A percentile compares a stretch with the other conserved stretches of the same genome.
phyloP scores from a whole-genome alignment of 371 early-diverging fungal species.

The Circinella minor region DNA sequence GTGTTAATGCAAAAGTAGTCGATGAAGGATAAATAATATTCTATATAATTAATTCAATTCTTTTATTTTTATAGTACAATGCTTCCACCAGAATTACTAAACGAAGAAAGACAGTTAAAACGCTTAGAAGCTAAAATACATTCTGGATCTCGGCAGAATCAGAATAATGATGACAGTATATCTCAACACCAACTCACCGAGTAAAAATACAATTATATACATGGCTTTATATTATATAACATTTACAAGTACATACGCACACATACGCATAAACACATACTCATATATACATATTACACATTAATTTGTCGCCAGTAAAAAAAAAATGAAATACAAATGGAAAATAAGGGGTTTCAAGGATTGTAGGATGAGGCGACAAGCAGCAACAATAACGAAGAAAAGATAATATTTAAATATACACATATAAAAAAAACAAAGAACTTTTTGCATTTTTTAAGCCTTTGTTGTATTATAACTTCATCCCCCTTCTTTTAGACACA shows the following conservation, averaged over 20 bases:
- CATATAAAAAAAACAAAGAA: too few relatives aligned
- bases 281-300: conserved; percentile 1
- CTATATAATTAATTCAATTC: neutral
- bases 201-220: neutral
- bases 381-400: too few relatives aligned
- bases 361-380: too few relatives aligned
- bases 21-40: neutral
- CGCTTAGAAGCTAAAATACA: conserved; percentile 36
- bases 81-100: conserved; percentile 51
- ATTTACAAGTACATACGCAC: too few relatives aligned
- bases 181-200: neutral
- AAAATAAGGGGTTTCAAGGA: too few relatives aligned
- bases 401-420: too few relatives aligned
- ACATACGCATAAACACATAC: neutral
- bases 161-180: neutral
- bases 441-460: too few relatives aligned
- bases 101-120: conserved; percentile 49
- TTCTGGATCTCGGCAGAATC: neutral
- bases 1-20: neutral
- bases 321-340: too few relatives aligned
- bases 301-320: too few relatives aligned
- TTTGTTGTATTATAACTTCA: too few relatives aligned
- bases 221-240: too few relatives aligned
- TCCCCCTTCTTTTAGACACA: too few relatives aligned
- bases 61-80: conserved; percentile 29